Conservation (phyloP, 2,329 filamentous ascomycete species). For the Verticillium klebahnii region DNA sequence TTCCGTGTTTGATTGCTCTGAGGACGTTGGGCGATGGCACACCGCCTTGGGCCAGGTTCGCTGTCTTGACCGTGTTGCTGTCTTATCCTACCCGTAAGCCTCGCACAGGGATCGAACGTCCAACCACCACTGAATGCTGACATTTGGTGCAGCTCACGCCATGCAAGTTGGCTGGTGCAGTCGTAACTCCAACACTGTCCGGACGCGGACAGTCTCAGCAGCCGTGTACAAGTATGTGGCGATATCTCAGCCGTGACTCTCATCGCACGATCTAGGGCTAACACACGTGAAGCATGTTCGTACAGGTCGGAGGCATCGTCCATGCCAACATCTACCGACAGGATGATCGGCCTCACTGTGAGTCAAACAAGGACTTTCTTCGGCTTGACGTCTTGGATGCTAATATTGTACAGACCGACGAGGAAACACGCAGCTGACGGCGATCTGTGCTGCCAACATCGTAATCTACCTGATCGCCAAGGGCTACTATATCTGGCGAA, state of each 20-base stretch:
- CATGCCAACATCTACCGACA: constrained; percentile 37
- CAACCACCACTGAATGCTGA: constrained; percentile 18
- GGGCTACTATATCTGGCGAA: constrained; percentile 46
- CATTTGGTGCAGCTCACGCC: constrained; percentile 34
- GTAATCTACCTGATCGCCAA: constrained; percentile 43
- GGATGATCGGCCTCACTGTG: constrained; percentile 21
- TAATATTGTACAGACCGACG: constrained; percentile 16
- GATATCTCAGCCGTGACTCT: background rate
- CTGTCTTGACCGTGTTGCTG: constrained; percentile 27
- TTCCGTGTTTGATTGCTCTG: constrained; percentile 48
- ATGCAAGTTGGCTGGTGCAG: constrained; percentile 52
- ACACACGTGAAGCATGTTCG: constrained; percentile 1
- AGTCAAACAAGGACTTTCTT: background rate
- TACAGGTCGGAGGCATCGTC: constrained; percentile 20
- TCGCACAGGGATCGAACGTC: background rate
- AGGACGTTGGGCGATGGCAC: constrained; percentile 1
- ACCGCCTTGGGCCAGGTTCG: constrained; percentile 27
- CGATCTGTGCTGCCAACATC: constrained; percentile 42
- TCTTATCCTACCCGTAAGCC: constrained; percentile 24
- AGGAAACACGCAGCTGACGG: constrained; percentile 48
- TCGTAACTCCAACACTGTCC: constrained; percentile 59
- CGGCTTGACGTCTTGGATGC: too few relatives aligned
- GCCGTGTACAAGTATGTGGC: constrained; percentile 47
- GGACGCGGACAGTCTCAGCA: constrained; percentile 56
- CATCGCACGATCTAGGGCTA: background rate